A percentile compares a stretch with the other conserved stretches of the same genome.
Conservation (phyloP, 1,139 yeast genomes). For the Kodamaea arcana region DNA sequence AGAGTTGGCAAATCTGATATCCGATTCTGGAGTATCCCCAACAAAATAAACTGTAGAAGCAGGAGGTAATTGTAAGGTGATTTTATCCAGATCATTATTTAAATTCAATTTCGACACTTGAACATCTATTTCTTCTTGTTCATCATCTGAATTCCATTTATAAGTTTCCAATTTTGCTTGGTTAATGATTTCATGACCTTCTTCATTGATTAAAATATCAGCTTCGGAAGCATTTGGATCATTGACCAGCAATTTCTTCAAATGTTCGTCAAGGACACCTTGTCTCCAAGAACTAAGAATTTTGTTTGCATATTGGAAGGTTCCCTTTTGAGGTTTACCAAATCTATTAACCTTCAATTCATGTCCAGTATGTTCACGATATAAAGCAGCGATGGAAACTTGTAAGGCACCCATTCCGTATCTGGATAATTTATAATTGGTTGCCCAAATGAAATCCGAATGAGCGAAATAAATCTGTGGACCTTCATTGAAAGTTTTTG, state of each 20-base stretch:
- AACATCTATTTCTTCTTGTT: conserved; percentile 25
- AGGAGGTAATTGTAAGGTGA: conserved; percentile 64
- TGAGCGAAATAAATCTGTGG: conserved; percentile 83
- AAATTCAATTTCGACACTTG: conserved; percentile 29
- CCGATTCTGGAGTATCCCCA: conserved; percentile 92
- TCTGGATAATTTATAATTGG: conserved; percentile 72
- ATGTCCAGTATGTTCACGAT: conserved; percentile 74
- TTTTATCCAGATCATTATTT: conserved; percentile 31
- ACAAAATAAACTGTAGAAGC: conserved; percentile 85
- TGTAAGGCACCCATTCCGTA: conserved; percentile 91
- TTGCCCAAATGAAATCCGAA: conserved; percentile 86
- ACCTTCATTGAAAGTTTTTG: conserved; percentile 68
- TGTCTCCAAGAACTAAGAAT: conserved; percentile 74
- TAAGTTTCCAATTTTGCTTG: conserved; percentile 42
- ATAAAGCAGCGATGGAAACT: conserved; percentile 78
- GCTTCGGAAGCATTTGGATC: conserved; percentile 46
- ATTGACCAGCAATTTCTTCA: conserved; percentile 46
- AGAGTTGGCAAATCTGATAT: conserved; percentile 80
- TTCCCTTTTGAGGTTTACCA: conserved; percentile 84
- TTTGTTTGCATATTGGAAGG: conserved; percentile 75
- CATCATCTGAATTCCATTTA: conserved; percentile 27
- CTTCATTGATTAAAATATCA: conserved; percentile 43
- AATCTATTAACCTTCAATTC: conserved; percentile 73
- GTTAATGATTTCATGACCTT: conserved; percentile 47
- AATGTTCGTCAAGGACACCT: conserved; percentile 69